phyloP scores from a whole-genome alignment of 2,329 filamentous ascomycete genomes.

The Fusarium coffeatum region DNA sequence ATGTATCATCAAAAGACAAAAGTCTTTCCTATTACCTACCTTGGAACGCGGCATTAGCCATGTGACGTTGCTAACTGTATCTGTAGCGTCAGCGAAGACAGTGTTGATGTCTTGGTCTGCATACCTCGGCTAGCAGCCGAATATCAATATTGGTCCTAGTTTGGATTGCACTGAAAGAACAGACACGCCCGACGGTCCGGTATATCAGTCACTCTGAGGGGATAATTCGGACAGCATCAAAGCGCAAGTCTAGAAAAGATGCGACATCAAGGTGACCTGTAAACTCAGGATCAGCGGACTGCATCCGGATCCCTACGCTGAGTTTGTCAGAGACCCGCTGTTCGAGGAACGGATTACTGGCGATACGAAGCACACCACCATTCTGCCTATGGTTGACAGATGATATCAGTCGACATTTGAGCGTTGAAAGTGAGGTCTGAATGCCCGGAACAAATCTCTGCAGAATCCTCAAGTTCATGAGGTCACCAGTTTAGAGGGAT shows the following conservation, averaged over 20 bases:
- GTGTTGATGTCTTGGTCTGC: slow-evolving; percentile 11
- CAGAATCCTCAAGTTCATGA: neutral
- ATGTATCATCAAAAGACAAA: neutral
- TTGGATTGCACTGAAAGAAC: slow-evolving; percentile 1
- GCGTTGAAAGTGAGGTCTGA: too few species aligned
- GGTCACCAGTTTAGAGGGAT: too few species aligned
- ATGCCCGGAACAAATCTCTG: neutral
- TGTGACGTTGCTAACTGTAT: neutral
- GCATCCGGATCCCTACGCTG: neutral
- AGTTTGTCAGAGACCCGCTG: neutral
- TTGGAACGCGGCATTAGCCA: neutral
- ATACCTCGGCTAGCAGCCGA: slow-evolving; percentile 7
- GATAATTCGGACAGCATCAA: slow-evolving; percentile 1
- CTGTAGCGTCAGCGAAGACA: neutral
- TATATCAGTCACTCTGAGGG: neutral
- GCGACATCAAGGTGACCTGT: neutral
- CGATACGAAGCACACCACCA: neutral
- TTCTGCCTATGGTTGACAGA: neutral
- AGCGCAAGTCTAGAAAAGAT: neutral
- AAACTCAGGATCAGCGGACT: neutral
- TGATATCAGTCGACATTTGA: neutral
- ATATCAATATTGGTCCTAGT: neutral
- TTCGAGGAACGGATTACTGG: neutral
- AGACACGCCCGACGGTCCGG: neutral
- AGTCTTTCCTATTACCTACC: neutral